Percentiles rank a stretch among this genome's conserved stretches.
These are phyloP conservation scores for Lycium ferocissimum DNA, from an alignment of 257 asterid genomes.

Conservation along the genomic window DNA sequence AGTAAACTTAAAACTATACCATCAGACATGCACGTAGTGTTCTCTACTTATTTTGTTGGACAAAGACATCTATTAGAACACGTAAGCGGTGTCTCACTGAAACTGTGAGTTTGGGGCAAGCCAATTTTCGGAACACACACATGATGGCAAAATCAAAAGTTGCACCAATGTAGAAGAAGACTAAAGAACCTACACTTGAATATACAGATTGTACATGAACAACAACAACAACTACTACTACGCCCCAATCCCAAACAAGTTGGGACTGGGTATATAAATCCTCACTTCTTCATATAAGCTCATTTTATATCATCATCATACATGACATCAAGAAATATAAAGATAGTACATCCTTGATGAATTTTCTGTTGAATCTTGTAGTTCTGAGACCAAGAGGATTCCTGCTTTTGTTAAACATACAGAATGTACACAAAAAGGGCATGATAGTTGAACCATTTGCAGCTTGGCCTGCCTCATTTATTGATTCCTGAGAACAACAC, in stretches of 20 bases:
- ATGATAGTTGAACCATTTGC: neutral
- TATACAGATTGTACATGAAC: neutral
- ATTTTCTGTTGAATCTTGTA: neutral
- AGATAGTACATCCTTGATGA: neutral
- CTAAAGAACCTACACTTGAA: neutral
- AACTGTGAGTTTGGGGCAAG: neutral
- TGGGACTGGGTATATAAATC: too few relatives aligned
- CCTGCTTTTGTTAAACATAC: neutral
- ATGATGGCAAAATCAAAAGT: neutral
- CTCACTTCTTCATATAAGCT: too few relatives aligned
- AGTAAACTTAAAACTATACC: too few relatives aligned
- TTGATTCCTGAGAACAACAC: too few relatives aligned
- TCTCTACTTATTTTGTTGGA: neutral
- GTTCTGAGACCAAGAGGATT: neutral
- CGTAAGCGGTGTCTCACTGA: neutral
- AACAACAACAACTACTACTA: too few relatives aligned
- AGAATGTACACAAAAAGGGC: neutral
- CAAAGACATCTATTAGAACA: neutral
- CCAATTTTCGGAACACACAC: neutral
- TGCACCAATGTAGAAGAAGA: neutral
- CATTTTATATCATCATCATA: too few relatives aligned
- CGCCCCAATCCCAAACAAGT: too few relatives aligned
- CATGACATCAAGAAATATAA: too few relatives aligned
- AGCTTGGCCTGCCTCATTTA: neutral
- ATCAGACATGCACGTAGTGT: neutral